Evolutionary conservation across 2,329 filamentous ascomycete species (phyloP).

Genomic region (Trichocomaceae sp.): DNA sequence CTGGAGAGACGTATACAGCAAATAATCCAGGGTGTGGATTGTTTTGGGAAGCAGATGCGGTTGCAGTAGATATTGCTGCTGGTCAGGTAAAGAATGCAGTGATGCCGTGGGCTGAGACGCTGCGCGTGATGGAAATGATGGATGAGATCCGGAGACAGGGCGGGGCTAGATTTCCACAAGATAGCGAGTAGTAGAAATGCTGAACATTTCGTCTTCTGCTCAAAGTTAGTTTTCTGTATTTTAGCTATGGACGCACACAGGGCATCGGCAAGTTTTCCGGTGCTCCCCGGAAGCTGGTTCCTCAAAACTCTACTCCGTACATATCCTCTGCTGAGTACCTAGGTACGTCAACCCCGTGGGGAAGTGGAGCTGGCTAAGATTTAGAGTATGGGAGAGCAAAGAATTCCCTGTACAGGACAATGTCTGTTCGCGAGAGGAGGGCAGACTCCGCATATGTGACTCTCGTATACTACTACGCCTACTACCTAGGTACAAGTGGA

Average conservation of each 20-base stretch:
- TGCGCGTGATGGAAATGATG: conserved; percentile 17
- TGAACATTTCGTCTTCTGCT: background rate
- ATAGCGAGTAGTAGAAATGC: background rate
- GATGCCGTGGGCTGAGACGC: conserved; percentile 17
- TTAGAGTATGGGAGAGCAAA: background rate
- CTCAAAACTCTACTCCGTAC: no score
- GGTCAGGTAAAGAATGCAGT: conserved; percentile 15
- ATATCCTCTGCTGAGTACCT: no score
- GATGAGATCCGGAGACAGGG: conserved; percentile 14
- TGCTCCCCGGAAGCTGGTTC: background rate
- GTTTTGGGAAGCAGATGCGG: conserved; percentile 17
- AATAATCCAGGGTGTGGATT: conserved; percentile 10
- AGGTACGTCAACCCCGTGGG: conserved; percentile 1
- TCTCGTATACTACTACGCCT: background rate
- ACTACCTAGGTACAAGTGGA: background rate
- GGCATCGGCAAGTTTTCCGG: conserved; percentile 1
- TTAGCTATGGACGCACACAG: background rate
- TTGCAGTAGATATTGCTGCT: conserved; percentile 14
- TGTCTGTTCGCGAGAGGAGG: background rate
- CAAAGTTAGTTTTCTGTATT: background rate
- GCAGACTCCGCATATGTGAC: background rate
- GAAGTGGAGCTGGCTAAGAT: background rate
- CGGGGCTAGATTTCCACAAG: conserved; percentile 1
- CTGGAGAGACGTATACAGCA: background rate
- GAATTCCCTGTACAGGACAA: background rate